Evolutionary conservation across 2,329 filamentous ascomycete species (phyloP).

Genomic region (Botrytis fragariae): DNA sequence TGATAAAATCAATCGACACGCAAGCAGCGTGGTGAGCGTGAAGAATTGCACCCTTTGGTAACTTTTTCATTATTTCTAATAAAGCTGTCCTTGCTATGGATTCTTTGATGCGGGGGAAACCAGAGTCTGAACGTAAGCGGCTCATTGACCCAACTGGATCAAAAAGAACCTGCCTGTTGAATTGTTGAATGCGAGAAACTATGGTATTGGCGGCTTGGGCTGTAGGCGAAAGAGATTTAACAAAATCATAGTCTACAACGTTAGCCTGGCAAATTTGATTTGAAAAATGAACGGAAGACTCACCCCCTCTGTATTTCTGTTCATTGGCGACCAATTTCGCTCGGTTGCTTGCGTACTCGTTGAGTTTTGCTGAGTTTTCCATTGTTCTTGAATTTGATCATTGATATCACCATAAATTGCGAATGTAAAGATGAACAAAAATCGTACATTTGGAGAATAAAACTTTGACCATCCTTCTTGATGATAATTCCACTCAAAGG

Average conservation of each 20-base stretch:
- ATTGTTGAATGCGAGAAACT: constrained; percentile 72
- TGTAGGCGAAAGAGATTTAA: constrained; percentile 70
- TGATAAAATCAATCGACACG: constrained; percentile 77
- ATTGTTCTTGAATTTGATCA: not conserved
- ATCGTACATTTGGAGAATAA: too few relatives aligned
- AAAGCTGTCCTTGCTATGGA: constrained; percentile 77
- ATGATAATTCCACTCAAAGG: too few relatives aligned
- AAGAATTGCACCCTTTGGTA: constrained; percentile 86
- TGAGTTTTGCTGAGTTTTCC: not conserved
- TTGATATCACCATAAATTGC: too few relatives aligned
- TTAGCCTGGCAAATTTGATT: not conserved
- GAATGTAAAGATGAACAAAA: not conserved
- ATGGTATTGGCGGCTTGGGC: constrained; percentile 73
- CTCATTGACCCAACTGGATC: constrained; percentile 47
- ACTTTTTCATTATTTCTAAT: constrained; percentile 75
- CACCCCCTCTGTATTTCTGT: not conserved
- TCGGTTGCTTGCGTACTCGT: not conserved
- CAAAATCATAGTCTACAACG: constrained; percentile 61
- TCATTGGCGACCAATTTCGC: not conserved
- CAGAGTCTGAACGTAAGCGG: constrained; percentile 77
- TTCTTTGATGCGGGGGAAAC: constrained; percentile 79
- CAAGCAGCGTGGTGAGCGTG: constrained; percentile 88
- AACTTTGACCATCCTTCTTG: not conserved
- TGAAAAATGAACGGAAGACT: not conserved
- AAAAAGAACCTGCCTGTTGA: constrained; percentile 63